Conservation (phyloP, 2,329 filamentous ascomycete species). For the Thermothelomyces thermophilus region DNA sequence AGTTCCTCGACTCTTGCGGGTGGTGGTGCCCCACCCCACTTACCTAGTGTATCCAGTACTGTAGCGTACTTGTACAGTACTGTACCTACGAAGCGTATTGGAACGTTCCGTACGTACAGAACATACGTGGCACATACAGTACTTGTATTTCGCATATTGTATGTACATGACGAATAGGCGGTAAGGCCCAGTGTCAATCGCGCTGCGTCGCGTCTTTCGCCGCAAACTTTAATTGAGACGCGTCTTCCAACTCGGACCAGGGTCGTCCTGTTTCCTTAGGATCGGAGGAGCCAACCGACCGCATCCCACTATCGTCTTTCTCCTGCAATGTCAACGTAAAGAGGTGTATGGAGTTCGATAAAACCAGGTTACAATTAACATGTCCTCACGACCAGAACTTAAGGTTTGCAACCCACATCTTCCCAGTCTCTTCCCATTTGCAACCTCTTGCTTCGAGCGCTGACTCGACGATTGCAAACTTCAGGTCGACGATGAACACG, state of each 20-base stretch:
- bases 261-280: too few relatives aligned
- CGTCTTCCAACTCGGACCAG: conserved; percentile 9
- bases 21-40: too few relatives aligned
- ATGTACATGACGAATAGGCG: not conserved
- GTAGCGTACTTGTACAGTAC: too few relatives aligned
- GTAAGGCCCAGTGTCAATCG: not conserved
- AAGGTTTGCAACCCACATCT: conserved; percentile 44
- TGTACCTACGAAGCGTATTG: too few relatives aligned
- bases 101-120: too few relatives aligned
- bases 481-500: conserved; percentile 85
- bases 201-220: conserved; percentile 14
- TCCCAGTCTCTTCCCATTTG: not conserved
- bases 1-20: too few relatives aligned
- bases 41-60: too few relatives aligned
- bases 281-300: conserved; percentile 7
- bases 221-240: conserved; percentile 15
- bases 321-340: too few relatives aligned
- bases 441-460: conserved; percentile 8
- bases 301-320: too few relatives aligned
- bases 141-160: too few relatives aligned
- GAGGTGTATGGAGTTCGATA: too few relatives aligned
- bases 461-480: conserved; percentile 29
- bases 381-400: conserved; percentile 66
- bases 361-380: conserved; percentile 31
- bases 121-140: too few relatives aligned